These are phyloP conservation scores for Musa troglodytarum DNA, from an alignment of 176 grass and related monocot genomes.

Conservation along the genomic window DNA sequence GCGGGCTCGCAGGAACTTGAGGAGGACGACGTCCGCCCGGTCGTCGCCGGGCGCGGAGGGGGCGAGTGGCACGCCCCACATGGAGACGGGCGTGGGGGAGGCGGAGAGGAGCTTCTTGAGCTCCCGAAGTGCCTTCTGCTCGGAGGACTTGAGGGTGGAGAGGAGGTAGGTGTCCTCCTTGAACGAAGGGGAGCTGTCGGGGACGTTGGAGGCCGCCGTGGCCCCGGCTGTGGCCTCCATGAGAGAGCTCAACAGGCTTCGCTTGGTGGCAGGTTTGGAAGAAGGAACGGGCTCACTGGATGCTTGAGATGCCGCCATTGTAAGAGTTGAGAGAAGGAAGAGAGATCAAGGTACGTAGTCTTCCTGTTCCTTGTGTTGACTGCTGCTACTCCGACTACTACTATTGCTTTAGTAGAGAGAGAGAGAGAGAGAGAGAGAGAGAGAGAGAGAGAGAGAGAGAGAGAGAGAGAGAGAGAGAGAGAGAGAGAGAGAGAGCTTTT, in stretches of 20 bases:
- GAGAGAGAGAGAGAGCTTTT: too few species aligned
- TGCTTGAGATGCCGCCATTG: neutral
- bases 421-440: too few species aligned
- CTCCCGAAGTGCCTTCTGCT: constrained; percentile 69
- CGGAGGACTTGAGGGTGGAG: constrained; percentile 47
- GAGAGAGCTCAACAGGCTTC: constrained; percentile 66
- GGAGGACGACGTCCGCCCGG: constrained; percentile 76
- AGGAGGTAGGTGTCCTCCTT: constrained; percentile 91
- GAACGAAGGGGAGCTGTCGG: constrained; percentile 61
- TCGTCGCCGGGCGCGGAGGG: constrained; percentile 31
- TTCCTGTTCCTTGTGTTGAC: too few species aligned
- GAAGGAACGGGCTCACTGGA: neutral
- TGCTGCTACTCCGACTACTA: too few species aligned
- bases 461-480: too few species aligned
- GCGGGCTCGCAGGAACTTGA: constrained; percentile 83
- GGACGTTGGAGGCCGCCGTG: constrained; percentile 7
- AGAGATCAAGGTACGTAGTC: too few species aligned
- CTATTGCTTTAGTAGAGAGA: too few species aligned
- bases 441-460: too few species aligned
- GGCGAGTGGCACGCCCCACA: constrained; percentile 70
- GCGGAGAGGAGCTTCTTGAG: constrained; percentile 52
- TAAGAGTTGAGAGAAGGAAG: neutral
- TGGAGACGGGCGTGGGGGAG: constrained; percentile 53
- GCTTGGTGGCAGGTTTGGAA: constrained; percentile 35
- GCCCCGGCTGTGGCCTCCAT: constrained; percentile 37